These are phyloP conservation scores for Nannochloropsis gaditana DNA, from an alignment of 108 stramenopile genomes.

Conservation along the genomic window DNA sequence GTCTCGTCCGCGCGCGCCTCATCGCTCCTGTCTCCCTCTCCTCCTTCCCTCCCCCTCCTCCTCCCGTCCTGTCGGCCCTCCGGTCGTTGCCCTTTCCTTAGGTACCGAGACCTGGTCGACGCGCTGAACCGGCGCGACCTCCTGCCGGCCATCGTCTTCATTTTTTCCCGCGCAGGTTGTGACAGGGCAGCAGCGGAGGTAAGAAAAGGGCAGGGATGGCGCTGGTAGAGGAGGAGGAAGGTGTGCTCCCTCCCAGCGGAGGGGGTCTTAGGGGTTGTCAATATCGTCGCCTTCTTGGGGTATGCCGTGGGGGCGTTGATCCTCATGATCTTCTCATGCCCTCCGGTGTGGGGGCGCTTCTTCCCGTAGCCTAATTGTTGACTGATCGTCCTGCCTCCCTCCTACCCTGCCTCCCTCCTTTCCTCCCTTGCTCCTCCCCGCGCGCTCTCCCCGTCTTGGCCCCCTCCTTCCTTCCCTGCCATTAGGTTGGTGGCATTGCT, in stretches of 20 bases:
- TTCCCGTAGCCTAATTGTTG: no score
- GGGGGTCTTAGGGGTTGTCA: no score
- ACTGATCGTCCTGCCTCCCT: not conserved
- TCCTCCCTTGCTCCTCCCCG: not conserved
- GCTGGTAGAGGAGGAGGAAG: not conserved
- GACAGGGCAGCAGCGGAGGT: conserved; percentile 67
- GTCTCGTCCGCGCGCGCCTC: no score
- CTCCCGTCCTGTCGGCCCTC: not conserved
- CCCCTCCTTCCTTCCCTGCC: not conserved
- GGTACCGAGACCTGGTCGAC: conserved; percentile 51
- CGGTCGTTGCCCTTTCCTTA: not conserved
- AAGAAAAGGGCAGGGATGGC: not conserved
- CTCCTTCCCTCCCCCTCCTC: not conserved
- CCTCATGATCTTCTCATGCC: no score
- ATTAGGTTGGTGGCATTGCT: conserved; percentile 30
- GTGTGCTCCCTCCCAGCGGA: not conserved
- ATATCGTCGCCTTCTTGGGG: no score
- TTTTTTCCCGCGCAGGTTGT: conserved; percentile 80
- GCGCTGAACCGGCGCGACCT: conserved; percentile 62
- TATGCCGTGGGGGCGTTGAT: no score
- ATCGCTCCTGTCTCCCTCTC: not conserved
- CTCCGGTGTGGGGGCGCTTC: no score
- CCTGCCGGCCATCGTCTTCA: conserved; percentile 86
- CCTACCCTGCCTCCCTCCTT: not conserved
- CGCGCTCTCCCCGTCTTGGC: no score